Evolutionary conservation across 495 filamentous ascomycete genomes (phyloP).

Genomic region (Baudoinia panamericana): DNA sequence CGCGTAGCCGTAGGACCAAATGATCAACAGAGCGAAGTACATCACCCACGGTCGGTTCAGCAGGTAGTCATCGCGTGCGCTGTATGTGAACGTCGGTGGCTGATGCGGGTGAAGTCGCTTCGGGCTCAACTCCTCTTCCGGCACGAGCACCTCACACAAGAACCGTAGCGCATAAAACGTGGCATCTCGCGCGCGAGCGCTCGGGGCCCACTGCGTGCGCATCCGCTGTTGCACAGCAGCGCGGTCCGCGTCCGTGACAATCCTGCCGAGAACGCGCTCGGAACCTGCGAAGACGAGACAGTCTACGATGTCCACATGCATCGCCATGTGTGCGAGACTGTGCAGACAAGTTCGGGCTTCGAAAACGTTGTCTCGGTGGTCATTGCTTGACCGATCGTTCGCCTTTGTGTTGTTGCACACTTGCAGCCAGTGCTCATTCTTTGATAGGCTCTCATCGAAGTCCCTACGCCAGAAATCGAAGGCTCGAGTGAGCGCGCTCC

Average conservation of each 20-base stretch:
- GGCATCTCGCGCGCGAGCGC: constrained; percentile 81
- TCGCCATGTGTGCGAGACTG: constrained; percentile 91
- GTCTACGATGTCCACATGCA: constrained; percentile 95
- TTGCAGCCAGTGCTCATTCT: constrained; percentile 18
- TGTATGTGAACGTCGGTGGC: constrained; percentile 39
- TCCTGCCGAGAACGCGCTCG: constrained; percentile 67
- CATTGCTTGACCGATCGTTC: constrained; percentile 32
- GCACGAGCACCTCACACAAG: constrained; percentile 62
- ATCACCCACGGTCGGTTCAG: constrained; percentile 95
- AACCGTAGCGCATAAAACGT: constrained; percentile 90
- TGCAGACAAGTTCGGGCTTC: constrained; percentile 82
- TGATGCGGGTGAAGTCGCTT: constrained; percentile 11
- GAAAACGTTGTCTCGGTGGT: constrained; percentile 55
- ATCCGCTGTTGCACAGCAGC: constrained; percentile 69
- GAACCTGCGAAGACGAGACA: constrained; percentile 92
- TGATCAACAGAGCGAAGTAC: constrained; percentile 80
- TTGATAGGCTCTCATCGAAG: constrained; percentile 69
- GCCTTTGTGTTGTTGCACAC: constrained; percentile 26
- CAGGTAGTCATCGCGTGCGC: constrained; percentile 76
- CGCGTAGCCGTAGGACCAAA: constrained; percentile 92
- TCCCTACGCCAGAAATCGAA: constrained; percentile 94
- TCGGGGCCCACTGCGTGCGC: constrained; percentile 82
- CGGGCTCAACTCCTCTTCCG: constrained; percentile 25
- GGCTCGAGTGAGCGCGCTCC: constrained; percentile 69
- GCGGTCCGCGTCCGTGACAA: constrained; percentile 71